phyloP scores from a whole-genome alignment of 768 basidiomycete species.

The Scleroderma bovista region DNA sequence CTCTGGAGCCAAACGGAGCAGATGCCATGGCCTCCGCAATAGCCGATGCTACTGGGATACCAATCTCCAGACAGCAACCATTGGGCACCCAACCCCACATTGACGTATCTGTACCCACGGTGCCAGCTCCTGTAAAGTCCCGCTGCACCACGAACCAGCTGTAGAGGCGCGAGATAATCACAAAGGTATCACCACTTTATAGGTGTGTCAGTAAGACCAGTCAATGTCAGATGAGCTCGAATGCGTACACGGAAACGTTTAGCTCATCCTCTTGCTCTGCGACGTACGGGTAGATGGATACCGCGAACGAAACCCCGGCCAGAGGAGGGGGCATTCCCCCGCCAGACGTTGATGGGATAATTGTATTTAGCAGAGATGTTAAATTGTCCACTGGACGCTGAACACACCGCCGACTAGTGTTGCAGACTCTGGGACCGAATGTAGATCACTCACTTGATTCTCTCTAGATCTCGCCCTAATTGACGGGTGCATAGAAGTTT shows the following conservation, averaged over 20 bases:
- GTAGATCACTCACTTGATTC: slow-evolving; percentile 26
- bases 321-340: slow-evolving; percentile 39
- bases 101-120: slow-evolving; percentile 66
- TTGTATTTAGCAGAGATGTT: slow-evolving; percentile 12
- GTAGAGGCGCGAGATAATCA: slow-evolving; percentile 85
- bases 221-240: slow-evolving; percentile 1
- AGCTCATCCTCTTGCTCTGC: slow-evolving; percentile 99
- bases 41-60: slow-evolving; percentile 85
- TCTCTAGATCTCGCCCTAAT: no score
- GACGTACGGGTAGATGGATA: slow-evolving; percentile 98
- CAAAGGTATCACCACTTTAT: slow-evolving; percentile 82
- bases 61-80: slow-evolving; percentile 91
- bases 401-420: slow-evolving; percentile 27
- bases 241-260: slow-evolving; percentile 86
- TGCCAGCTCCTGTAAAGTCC: slow-evolving; percentile 79
- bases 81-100: slow-evolving; percentile 98
- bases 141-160: slow-evolving; percentile 99
- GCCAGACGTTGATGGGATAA: slow-evolving; percentile 29
- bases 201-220: slow-evolving; percentile 4
- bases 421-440: slow-evolving; percentile 29
- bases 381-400: slow-evolving; percentile 21
- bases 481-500: slow-evolving; percentile 38
- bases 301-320: slow-evolving; percentile 79
- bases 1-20: slow-evolving; percentile 45
- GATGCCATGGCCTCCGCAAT: slow-evolving; percentile 69